Conservation (phyloP, 225 moss, liverwort and hornwort genomes). For the Antitrichia curtipendula region DNA sequence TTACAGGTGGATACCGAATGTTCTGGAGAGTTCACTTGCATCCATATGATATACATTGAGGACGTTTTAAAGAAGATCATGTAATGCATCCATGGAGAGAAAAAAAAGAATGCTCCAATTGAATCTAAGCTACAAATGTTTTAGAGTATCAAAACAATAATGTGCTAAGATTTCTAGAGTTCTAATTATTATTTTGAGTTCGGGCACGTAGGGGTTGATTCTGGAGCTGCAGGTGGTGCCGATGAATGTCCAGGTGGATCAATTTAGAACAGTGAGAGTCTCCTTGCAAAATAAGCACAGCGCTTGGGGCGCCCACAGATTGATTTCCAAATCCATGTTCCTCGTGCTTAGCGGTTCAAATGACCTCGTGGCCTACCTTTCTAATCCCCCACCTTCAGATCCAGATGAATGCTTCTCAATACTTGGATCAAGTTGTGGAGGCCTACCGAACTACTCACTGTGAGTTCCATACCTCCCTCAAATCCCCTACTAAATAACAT, state of each 20-base stretch:
- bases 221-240: constrained; percentile 6
- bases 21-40: background rate
- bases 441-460: constrained; percentile 16
- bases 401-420: background rate
- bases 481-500: background rate
- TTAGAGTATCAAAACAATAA: no score
- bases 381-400: background rate
- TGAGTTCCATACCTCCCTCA: background rate
- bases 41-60: background rate
- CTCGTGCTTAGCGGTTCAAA: constrained; percentile 24
- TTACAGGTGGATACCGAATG: no score
- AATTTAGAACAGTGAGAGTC: constrained; percentile 1
- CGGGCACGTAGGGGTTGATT: background rate
- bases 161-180: no score
- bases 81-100: background rate
- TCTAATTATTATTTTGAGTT: background rate
- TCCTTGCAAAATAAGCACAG: constrained; percentile 1
- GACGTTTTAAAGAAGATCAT: background rate
- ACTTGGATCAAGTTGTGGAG: background rate
- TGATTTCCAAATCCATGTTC: constrained; percentile 22
- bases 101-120: background rate
- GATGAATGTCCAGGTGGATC: constrained; percentile 16
- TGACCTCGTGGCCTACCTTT: constrained; percentile 10
- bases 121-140: background rate
- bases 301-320: background rate